Evolutionary conservation across 1,284 basidiomycete species (phyloP).

Genomic region (Pseudomicrostroma phylloplanum): DNA sequence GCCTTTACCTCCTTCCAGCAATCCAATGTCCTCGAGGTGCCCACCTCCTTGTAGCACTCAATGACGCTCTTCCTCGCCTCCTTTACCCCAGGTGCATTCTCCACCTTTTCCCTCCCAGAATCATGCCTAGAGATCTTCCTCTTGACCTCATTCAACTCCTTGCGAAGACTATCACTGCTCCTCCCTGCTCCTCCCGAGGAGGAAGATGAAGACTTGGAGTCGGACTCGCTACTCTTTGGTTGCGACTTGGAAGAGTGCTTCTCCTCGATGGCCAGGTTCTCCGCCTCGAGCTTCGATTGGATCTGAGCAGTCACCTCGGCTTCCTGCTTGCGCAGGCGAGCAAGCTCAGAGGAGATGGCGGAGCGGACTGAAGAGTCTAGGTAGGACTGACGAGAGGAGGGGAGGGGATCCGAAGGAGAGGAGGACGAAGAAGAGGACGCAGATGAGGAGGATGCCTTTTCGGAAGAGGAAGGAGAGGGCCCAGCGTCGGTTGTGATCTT

Average conservation of each 20-base stretch:
- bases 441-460: background rate
- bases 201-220: no score
- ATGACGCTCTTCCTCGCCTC: conserved; percentile 60
- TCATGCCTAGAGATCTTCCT: conserved; percentile 60
- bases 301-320: conserved; percentile 39
- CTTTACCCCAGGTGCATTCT: conserved; percentile 61
- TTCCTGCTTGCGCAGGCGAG: conserved; percentile 39
- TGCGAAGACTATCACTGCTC: conserved; percentile 34
- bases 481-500: background rate
- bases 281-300: conserved; percentile 39
- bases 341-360: conserved; percentile 40
- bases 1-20: conserved; percentile 68
- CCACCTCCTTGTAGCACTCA: conserved; percentile 60
- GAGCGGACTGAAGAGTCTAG: conserved; percentile 39
- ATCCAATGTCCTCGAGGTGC: conserved; percentile 60
- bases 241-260: conserved; percentile 20
- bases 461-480: background rate
- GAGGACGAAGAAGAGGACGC: conserved; percentile 6
- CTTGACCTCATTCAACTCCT: conserved; percentile 37
- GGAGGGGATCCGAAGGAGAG: conserved; percentile 3
- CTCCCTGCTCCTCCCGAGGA: conserved; percentile 31
- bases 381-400: conserved; percentile 25
- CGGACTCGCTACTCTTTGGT: no score
- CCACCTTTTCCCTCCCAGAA: conserved; percentile 61
- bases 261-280: conserved; percentile 32